Evolutionary conservation across 2,329 filamentous ascomycete species (phyloP).

Genomic region (Nemania sp.): DNA sequence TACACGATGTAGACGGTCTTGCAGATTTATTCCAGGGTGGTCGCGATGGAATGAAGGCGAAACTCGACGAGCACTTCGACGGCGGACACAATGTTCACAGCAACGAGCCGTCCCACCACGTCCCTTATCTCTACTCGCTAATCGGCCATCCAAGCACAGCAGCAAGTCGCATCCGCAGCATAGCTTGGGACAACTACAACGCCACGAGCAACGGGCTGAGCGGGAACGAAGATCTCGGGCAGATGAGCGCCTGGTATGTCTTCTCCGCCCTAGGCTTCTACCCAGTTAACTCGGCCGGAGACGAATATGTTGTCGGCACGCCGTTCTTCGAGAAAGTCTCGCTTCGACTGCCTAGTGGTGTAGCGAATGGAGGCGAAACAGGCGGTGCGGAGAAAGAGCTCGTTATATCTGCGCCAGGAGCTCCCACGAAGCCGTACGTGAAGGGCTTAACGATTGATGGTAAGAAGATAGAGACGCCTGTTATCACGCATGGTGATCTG

Average conservation of each 20-base stretch:
- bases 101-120: conserved; percentile 53
- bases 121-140: conserved; percentile 50
- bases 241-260: conserved; percentile 55
- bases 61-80: conserved; percentile 50
- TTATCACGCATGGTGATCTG: conserved; percentile 47
- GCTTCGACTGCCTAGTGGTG: conserved; percentile 43
- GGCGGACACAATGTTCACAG: conserved; percentile 51
- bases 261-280: conserved; percentile 53
- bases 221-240: conserved; percentile 53
- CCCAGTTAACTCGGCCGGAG: conserved; percentile 48
- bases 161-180: conserved; percentile 43
- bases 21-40: conserved; percentile 45
- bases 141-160: conserved; percentile 45
- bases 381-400: conserved; percentile 34
- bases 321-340: conserved; percentile 51
- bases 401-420: conserved; percentile 47
- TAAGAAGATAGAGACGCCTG: conserved; percentile 36
- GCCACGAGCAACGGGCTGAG: conserved; percentile 49
- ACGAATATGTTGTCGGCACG: conserved; percentile 50
- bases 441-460: conserved; percentile 48
- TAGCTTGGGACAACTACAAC: conserved; percentile 49
- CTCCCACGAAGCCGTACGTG: conserved; percentile 45
- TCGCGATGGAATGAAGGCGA: conserved; percentile 42
- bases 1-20: conserved; percentile 49
- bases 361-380: conserved; percentile 31